Evolutionary conservation across 2,329 filamentous ascomycete species (phyloP), one percentile per base, ranked within the genome.

Genomic region (Fusarium tjaetaba): DNA sequence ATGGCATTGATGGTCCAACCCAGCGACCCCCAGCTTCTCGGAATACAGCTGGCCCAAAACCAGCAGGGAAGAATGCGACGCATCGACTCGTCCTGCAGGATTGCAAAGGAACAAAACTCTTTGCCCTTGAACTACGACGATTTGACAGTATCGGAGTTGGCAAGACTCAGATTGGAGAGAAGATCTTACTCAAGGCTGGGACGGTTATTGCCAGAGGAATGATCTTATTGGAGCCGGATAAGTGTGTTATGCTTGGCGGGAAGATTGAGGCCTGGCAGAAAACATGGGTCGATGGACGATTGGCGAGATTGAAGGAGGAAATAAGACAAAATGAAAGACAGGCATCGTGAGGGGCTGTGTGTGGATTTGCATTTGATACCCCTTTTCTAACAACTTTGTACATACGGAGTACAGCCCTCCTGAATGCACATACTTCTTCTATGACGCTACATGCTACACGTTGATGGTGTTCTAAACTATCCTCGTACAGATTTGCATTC

Each of bases 21-120:
- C 75, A 76, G 43, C 70, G 61, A 28, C 28, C 55, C 11, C 61
- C 39, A 18, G 56, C 60, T 22, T 32, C 51, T 38, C 65, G 61
- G 18, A 65, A 67, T 24, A 63, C 68, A n/a, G 61, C 69, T 16
- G 72, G 71, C 7, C 76, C 67, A 20, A 69, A 65, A 56, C 76
- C 65, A 42, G 70, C 64, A 28, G 77, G 81, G 34, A 84, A 80
- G 70, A 84, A 84, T 62, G 89, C 92, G 1, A 92, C 94, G 30
- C 95, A 97, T 84, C 93, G 94, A 65, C 82, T 98, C 34, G 86
- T 96, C 1, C 79, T 99, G 64, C 94, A 98, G 80, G 96, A 99
- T 83, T 89, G 89, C 51, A 87, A 84, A 14, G 95, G 94, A 1
- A 88, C 86, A 18, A 91, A 89, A 73, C 85, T 92, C 0, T 94